Evolutionary conservation across 106 monocot species (phyloP).

Genomic region (Hemerocallis citrina): DNA sequence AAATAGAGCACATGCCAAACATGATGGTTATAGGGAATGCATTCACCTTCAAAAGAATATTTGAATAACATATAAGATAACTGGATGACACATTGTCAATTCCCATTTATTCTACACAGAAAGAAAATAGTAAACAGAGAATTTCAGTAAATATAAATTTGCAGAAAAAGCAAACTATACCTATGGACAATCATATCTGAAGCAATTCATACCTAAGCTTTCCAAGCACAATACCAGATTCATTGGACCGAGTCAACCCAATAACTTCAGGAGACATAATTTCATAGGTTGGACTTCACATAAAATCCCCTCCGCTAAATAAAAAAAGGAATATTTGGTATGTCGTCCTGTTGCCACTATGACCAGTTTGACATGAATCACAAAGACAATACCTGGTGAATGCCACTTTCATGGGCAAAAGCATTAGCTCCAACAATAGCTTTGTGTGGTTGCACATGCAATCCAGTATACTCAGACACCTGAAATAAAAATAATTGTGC

Average conservation of each 20-base stretch:
- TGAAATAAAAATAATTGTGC: constrained; percentile 12
- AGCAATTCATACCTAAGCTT: constrained; percentile 66
- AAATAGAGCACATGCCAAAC: no score
- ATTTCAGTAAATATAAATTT: no score
- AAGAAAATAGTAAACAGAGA: no score
- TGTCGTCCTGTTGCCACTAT: no score
- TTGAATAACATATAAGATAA: no score
- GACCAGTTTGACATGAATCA: neutral
- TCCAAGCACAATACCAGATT: constrained; percentile 89
- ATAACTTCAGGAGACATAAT: constrained; percentile 92
- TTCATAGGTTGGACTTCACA: constrained; percentile 89
- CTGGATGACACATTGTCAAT: no score
- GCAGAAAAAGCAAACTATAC: no score
- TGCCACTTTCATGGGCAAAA: constrained; percentile 88
- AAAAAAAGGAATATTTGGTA: no score
- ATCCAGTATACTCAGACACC: constrained; percentile 82
- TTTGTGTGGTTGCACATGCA: constrained; percentile 87
- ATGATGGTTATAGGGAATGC: no score
- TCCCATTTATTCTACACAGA: no score
- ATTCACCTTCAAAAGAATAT: no score
- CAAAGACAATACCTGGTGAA: constrained; percentile 44
- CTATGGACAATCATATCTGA: no score
- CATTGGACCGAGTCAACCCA: constrained; percentile 76
- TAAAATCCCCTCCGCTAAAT: constrained; percentile 92
- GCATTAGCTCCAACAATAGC: constrained; percentile 90